phyloP scores from a whole-genome alignment of 1,139 yeast genomes.

The Taphrina populina region DNA sequence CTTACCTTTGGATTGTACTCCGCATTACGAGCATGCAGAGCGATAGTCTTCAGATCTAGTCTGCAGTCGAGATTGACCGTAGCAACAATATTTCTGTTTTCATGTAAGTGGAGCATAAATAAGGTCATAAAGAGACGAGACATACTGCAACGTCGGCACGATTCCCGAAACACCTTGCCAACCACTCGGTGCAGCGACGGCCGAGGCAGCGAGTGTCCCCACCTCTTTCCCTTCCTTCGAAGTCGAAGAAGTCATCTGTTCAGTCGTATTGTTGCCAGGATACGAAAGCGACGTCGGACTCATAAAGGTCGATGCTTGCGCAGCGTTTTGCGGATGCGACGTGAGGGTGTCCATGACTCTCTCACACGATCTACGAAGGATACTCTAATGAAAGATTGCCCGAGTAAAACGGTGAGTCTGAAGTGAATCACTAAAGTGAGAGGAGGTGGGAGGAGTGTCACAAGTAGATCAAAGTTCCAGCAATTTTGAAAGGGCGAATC shows the following conservation, averaged over 20 bases:
- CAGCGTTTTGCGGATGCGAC: slow-evolving; percentile 34
- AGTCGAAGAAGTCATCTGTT: slow-evolving; percentile 12
- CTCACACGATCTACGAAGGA: slow-evolving; percentile 8
- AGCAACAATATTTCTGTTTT: slow-evolving; percentile 74
- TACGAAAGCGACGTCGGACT: slow-evolving; percentile 28
- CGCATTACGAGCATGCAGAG: slow-evolving; percentile 97
- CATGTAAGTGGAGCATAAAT: slow-evolving; percentile 28
- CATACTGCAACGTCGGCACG: slow-evolving; percentile 81
- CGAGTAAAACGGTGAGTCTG: background rate
- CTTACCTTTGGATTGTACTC: slow-evolving; percentile 80
- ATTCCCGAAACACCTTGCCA: slow-evolving; percentile 67
- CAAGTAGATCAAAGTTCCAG: no score
- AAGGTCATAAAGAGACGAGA: slow-evolving; percentile 31
- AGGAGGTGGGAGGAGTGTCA: no score
- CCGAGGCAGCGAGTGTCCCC: slow-evolving; percentile 5
- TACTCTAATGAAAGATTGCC: slow-evolving; percentile 6
- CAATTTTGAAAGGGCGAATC: no score
- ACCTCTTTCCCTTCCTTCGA: slow-evolving; percentile 23
- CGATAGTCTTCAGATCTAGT: slow-evolving; percentile 91
- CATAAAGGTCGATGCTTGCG: slow-evolving; percentile 35
- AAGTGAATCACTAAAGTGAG: no score
- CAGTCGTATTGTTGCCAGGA: slow-evolving; percentile 23
- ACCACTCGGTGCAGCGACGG: slow-evolving; percentile 7
- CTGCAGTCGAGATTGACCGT: slow-evolving; percentile 96
- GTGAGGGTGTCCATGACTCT: slow-evolving; percentile 30